Percentiles rank a stretch among this genome's conserved stretches.
Evolutionary conservation across 1,139 yeast species (phyloP).

Genomic region (Yamadazyma oceani): DNA sequence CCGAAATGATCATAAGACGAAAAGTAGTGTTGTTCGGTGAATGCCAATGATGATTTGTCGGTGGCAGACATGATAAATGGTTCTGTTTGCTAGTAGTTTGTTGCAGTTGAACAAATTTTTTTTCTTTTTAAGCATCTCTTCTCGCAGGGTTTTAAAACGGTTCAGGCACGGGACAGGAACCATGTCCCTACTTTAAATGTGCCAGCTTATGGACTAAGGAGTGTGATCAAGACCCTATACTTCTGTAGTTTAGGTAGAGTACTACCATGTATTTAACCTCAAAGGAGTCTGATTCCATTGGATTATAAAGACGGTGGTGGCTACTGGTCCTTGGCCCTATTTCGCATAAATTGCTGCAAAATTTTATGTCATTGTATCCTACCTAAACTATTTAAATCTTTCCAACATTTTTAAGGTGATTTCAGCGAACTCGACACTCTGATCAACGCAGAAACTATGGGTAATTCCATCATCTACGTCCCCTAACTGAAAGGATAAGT

Average conservation of each 20-base stretch:
- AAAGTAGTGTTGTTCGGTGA: constrained; percentile 88
- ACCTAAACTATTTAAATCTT: background rate
- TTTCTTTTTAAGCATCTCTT: background rate
- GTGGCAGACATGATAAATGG: constrained; percentile 40
- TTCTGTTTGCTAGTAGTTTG: background rate
- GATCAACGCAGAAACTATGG: constrained; percentile 60
- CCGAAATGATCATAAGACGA: constrained; percentile 96
- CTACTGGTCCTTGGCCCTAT: too few relatives aligned
- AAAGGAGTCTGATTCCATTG: too few relatives aligned
- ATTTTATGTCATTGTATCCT: too few relatives aligned
- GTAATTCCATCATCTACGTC: constrained; percentile 35
- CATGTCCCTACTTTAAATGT: too few relatives aligned
- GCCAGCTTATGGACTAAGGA: too few relatives aligned
- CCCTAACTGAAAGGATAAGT: constrained; percentile 29
- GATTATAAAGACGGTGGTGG: too few relatives aligned
- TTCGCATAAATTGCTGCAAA: too few relatives aligned
- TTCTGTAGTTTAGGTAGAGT: too few relatives aligned
- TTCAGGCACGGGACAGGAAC: background rate
- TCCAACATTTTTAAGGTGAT: constrained; percentile 27
- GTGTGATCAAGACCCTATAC: too few relatives aligned
- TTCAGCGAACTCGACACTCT: constrained; percentile 50
- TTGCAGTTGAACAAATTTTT: background rate
- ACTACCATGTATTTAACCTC: too few relatives aligned
- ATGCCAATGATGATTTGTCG: constrained; percentile 53
- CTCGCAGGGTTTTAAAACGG: background rate